These are phyloP conservation scores for Clavispora carvajalis DNA, from an alignment of 805 yeast genomes.

Conservation along the genomic window DNA sequence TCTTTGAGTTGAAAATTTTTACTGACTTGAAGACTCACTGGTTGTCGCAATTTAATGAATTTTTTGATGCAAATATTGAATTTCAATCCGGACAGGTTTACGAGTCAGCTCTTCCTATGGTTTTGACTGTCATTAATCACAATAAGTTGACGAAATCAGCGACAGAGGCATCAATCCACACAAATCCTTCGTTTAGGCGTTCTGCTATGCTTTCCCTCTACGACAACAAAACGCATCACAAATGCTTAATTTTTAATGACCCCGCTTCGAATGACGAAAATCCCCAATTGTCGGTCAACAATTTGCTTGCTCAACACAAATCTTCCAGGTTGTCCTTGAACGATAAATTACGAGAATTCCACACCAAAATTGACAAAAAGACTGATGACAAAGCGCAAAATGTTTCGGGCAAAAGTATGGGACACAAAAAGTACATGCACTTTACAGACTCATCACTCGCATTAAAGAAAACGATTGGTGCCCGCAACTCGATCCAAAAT, in stretches of 20 bases:
- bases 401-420: neutral
- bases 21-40: constrained; percentile 39
- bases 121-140: constrained; percentile 18
- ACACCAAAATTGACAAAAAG: constrained; percentile 7
- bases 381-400: neutral
- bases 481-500: neutral
- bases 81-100: constrained; percentile 13
- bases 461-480: constrained; percentile 25
- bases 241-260: constrained; percentile 28
- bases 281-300: constrained; percentile 35
- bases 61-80: constrained; percentile 24
- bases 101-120: constrained; percentile 22
- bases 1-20: constrained; percentile 33
- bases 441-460: constrained; percentile 36
- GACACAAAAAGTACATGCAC: constrained; percentile 29
- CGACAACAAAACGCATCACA: constrained; percentile 33
- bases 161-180: constrained; percentile 36
- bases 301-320: constrained; percentile 33
- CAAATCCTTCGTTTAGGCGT: constrained; percentile 40
- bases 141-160: constrained; percentile 25
- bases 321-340: constrained; percentile 32
- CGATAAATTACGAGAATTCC: constrained; percentile 22
- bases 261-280: constrained; percentile 21
- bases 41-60: constrained; percentile 28
- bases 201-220: constrained; percentile 43